Evolutionary conservation across 495 filamentous ascomycete species (phyloP).

Genomic region (Sabuloglossum arenarium): DNA sequence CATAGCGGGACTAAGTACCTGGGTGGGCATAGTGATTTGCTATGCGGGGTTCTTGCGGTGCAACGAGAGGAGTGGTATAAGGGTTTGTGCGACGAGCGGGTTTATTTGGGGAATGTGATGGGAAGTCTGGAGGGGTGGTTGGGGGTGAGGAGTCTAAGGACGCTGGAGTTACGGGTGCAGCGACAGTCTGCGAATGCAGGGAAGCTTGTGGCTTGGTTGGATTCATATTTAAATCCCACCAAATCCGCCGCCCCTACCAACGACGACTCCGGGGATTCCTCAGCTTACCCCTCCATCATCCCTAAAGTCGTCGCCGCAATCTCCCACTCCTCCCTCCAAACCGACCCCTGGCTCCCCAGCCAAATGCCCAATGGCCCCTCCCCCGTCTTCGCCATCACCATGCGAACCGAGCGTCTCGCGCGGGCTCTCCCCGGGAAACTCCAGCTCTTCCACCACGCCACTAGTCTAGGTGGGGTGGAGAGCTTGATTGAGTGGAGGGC

Average conservation of each 20-base stretch:
- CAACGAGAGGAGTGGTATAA: conserved; percentile 32
- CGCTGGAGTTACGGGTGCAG: conserved; percentile 61
- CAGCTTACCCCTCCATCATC: too few relatives aligned
- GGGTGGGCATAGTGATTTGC: conserved; percentile 79
- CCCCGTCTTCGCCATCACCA: conserved; percentile 61
- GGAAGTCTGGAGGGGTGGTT: conserved; percentile 86
- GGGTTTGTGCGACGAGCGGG: conserved; percentile 38
- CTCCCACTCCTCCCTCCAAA: background rate
- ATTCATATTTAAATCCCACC: conserved; percentile 20
- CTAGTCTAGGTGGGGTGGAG: conserved; percentile 83
- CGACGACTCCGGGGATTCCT: too few relatives aligned
- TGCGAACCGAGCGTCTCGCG: conserved; percentile 39
- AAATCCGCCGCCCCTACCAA: background rate
- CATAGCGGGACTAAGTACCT: conserved; percentile 91
- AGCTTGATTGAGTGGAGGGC: conserved; percentile 76
- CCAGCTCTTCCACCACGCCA: conserved; percentile 79
- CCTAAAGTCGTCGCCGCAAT: too few relatives aligned
- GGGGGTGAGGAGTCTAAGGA: conserved; percentile 65
- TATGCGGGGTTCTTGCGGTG: conserved; percentile 64
- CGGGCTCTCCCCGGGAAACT: conserved; percentile 53
- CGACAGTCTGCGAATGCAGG: conserved; percentile 49
- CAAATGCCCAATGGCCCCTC: conserved; percentile 91
- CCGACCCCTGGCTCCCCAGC: conserved; percentile 39
- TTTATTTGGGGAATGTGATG: conserved; percentile 67
- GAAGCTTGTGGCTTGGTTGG: conserved; percentile 50